phyloP scores from a whole-genome alignment of 2,329 filamentous ascomycete genomes.

The Xylariaceae sp. region DNA sequence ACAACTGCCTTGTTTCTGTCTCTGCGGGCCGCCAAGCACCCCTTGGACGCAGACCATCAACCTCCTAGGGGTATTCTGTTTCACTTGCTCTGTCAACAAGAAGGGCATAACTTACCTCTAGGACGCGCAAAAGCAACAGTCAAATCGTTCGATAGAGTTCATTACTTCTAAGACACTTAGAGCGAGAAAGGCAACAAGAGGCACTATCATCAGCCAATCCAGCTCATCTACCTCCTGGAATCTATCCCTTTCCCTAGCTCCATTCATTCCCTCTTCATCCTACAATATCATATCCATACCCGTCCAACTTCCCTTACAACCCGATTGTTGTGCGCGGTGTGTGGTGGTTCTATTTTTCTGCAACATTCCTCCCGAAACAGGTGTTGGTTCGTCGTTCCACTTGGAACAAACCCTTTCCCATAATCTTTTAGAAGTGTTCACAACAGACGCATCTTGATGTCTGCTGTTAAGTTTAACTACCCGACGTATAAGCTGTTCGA shows the following conservation, averaged over 20 bases:
- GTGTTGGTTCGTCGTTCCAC: conserved; percentile 28
- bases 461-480: conserved; percentile 53
- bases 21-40: conserved; percentile 16
- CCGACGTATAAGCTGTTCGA: conserved; percentile 56
- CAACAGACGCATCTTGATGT: conserved; percentile 50
- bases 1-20: conserved; percentile 21
- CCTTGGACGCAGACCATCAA: conserved; percentile 10
- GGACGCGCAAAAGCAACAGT: conserved; percentile 18
- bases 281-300: conserved; percentile 15
- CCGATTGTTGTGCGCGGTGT: neutral
- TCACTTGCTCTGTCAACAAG: conserved; percentile 19
- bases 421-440: conserved; percentile 19
- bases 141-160: conserved; percentile 21
- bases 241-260: conserved; percentile 6
- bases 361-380: conserved; percentile 35
- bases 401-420: conserved; percentile 31
- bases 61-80: conserved; percentile 22
- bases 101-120: conserved; percentile 2
- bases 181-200: conserved; percentile 15
- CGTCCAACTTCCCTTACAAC: conserved; percentile 1
- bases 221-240: conserved; percentile 1
- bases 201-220: conserved; percentile 13
- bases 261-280: conserved; percentile 7
- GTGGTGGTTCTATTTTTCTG: conserved; percentile 16
- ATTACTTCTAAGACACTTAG: conserved; percentile 26